Percentiles rank a stretch among this genome's conserved stretches.
phyloP scores from a whole-genome alignment of 140 eudicot species.

The Bidens hawaiensis region DNA sequence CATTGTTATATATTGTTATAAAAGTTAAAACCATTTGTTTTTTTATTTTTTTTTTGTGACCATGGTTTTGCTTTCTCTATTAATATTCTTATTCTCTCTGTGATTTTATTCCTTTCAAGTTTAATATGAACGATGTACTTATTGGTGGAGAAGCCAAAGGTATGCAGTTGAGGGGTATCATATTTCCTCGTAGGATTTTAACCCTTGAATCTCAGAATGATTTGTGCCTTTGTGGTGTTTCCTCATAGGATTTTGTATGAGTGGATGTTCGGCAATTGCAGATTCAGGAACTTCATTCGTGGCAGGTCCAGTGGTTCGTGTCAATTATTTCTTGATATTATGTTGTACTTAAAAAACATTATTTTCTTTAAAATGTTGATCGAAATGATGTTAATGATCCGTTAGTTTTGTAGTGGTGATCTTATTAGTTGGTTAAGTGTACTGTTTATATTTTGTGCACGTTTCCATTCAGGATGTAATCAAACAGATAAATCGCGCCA shows the following conservation, averaged over 20 bases:
- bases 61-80: too few species aligned
- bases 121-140: slow-evolving; percentile 72
- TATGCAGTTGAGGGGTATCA: slow-evolving; percentile 8
- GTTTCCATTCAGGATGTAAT: slow-evolving; percentile 42
- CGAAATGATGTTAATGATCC: neutral
- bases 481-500: slow-evolving; percentile 59
- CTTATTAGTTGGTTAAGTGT: neutral
- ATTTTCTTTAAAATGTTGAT: neutral
- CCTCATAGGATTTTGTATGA: slow-evolving; percentile 47
- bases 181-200: neutral
- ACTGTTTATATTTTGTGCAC: neutral
- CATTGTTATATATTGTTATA: too few species aligned
- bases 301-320: slow-evolving; percentile 72
- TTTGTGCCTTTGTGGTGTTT: neutral
- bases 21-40: too few species aligned
- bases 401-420: neutral
- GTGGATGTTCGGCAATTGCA: slow-evolving; percentile 78
- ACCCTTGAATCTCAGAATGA: neutral
- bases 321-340: neutral
- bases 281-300: slow-evolving; percentile 86
- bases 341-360: too few species aligned
- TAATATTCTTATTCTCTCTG: neutral
- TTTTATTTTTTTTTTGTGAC: too few species aligned
- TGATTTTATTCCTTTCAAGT: slow-evolving; percentile 28
- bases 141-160: slow-evolving; percentile 54